Evolutionary conservation across 805 yeast genomes (phyloP).

Genomic region (Tanozyma kutaoensis): DNA sequence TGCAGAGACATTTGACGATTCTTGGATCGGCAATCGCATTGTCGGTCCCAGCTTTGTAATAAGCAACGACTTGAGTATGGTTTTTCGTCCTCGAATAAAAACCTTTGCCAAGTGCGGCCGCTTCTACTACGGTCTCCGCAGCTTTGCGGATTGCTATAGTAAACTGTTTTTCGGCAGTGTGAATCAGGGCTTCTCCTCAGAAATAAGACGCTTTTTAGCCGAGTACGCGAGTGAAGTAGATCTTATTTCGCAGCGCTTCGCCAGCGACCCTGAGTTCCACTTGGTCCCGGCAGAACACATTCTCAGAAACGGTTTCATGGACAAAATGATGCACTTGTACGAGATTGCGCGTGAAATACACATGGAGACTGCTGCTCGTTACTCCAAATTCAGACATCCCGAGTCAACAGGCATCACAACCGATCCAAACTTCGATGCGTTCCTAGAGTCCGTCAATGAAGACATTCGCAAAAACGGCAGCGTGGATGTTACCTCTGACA

Average conservation of each 20-base stretch:
- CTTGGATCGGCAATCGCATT: too few species aligned
- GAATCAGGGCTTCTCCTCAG: slow-evolving; percentile 58
- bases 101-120: too few species aligned
- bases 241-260: too few species aligned
- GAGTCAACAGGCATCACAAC: too few species aligned
- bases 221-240: slow-evolving; percentile 17
- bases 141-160: slow-evolving; percentile 51
- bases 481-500: slow-evolving; percentile 41
- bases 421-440: slow-evolving; percentile 15
- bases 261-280: too few species aligned
- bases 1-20: too few species aligned
- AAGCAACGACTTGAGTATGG: too few species aligned
- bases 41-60: too few species aligned
- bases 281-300: too few species aligned
- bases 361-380: slow-evolving; percentile 27
- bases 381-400: slow-evolving; percentile 7
- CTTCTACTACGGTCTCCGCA: slow-evolving; percentile 40
- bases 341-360: slow-evolving; percentile 42
- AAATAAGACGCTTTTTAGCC: slow-evolving; percentile 22
- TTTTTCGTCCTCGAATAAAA: too few species aligned
- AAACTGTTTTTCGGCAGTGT: slow-evolving; percentile 50
- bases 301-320: too few species aligned
- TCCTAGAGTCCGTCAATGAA: slow-evolving; percentile 22
- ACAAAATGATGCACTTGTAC: slow-evolving; percentile 38
- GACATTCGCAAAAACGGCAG: slow-evolving; percentile 29